Percentiles rank a stretch among this genome's conserved stretches.
These are phyloP conservation scores for Saccharomycopsis selenospora DNA, from an alignment of 805 yeast species.

Conservation along the genomic window DNA sequence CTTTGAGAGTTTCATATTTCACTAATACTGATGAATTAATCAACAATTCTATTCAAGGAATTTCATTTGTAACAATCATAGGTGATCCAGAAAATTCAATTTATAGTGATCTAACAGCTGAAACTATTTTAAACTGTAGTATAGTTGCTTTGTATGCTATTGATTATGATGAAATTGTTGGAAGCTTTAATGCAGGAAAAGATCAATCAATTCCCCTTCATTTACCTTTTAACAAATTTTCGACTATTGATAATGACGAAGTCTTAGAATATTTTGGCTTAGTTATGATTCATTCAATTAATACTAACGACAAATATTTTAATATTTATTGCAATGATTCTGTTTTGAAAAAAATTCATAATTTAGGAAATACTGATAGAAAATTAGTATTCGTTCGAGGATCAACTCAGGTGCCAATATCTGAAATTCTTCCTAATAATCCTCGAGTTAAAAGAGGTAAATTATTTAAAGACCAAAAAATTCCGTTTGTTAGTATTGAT, in stretches of 20 bases:
- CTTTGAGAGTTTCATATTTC: conserved; percentile 8
- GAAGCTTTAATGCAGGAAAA: neutral
- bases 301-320: conserved; percentile 7
- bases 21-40: neutral
- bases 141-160: conserved; percentile 16
- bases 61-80: neutral
- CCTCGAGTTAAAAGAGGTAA: conserved; percentile 10
- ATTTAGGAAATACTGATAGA: neutral
- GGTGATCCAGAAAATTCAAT: neutral
- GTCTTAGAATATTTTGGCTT: conserved; percentile 13
- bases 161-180: neutral
- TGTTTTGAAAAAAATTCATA: neutral
- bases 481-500: conserved; percentile 29
- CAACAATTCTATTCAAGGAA: conserved; percentile 15
- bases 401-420: conserved; percentile 20
- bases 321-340: conserved; percentile 12
- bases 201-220: neutral
- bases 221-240: conserved; percentile 3
- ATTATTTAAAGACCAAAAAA: conserved; percentile 16
- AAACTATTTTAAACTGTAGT: conserved; percentile 15
- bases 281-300: conserved; percentile 13
- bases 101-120: neutral
- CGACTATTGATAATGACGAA: conserved; percentile 1
- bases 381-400: conserved; percentile 14
- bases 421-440: conserved; percentile 29